Conservation (phyloP, 176 grass and related monocot species). For the Triticum aestivum region DNA sequence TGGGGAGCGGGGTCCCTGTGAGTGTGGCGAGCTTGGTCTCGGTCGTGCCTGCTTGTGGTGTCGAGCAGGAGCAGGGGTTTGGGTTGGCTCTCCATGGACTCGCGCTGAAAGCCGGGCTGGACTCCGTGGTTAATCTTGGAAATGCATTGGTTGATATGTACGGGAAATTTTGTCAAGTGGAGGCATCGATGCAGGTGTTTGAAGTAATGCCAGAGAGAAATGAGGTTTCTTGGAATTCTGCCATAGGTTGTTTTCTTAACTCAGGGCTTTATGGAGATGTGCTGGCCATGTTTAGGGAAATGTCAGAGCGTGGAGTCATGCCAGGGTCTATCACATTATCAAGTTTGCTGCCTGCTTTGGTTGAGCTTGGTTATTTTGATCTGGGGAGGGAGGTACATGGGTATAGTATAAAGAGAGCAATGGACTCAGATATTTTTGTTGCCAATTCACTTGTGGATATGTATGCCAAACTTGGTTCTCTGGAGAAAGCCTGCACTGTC, state of each 20-base stretch:
- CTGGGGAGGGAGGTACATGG: constrained; percentile 65
- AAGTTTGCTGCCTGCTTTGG: constrained; percentile 70
- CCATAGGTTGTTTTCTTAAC: constrained; percentile 63
- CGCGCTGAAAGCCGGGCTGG: constrained; percentile 50
- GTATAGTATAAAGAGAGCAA: constrained; percentile 49
- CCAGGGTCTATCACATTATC: constrained; percentile 67
- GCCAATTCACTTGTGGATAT: constrained; percentile 82
- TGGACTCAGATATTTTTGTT: constrained; percentile 68
- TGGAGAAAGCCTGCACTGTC: constrained; percentile 44
- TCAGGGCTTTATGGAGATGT: constrained; percentile 41
- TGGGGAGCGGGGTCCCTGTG: constrained; percentile 34
- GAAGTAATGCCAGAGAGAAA: constrained; percentile 47
- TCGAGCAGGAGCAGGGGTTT: constrained; percentile 43
- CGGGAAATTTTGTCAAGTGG: constrained; percentile 54
- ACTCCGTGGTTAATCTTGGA: constrained; percentile 42
- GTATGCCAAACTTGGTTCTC: constrained; percentile 79
- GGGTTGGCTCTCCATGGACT: constrained; percentile 60
- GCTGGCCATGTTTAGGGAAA: constrained; percentile 46
- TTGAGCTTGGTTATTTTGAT: constrained; percentile 58
- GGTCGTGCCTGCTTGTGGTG: constrained; percentile 59
- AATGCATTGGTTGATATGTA: constrained; percentile 83
- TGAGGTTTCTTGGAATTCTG: constrained; percentile 82
- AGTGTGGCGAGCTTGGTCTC: constrained; percentile 65
- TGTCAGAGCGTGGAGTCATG: constrained; percentile 28
- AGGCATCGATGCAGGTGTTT: constrained; percentile 46